Conservation (phyloP, 306 rosid genomes). For the Corylus avellana region DNA sequence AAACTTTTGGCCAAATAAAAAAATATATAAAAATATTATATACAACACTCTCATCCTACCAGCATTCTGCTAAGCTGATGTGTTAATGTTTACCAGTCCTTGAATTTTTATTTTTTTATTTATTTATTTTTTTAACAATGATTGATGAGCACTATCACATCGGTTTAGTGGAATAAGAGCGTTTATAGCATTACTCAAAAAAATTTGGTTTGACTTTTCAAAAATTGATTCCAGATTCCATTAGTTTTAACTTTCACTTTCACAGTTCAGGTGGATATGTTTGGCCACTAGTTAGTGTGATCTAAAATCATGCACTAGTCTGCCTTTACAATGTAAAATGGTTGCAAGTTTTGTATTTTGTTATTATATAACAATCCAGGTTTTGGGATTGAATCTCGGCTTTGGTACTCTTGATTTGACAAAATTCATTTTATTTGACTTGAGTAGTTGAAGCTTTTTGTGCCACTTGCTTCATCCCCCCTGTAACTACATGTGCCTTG, state of each 20-base stretch:
- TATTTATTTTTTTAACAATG: no score
- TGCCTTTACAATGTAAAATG: conserved; percentile 5
- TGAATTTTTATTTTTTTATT: no score
- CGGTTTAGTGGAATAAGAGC: no score
- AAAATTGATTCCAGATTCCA: background rate
- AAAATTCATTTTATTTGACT: conserved; percentile 1
- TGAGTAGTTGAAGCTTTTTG: conserved; percentile 58
- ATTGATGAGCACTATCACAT: no score
- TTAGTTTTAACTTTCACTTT: background rate
- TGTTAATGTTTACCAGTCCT: no score
- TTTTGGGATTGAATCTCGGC: background rate
- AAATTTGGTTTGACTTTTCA: background rate
- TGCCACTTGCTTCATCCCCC: conserved; percentile 49
- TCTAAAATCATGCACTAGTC: conserved; percentile 11
- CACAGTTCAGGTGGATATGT: background rate
- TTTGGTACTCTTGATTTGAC: conserved; percentile 6
- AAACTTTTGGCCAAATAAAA: no score
- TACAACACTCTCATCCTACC: no score
- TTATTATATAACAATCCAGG: background rate
- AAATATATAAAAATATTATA: no score
- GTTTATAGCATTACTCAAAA: background rate
- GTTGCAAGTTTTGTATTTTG: background rate
- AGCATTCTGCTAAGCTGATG: no score
- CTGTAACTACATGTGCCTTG: conserved; percentile 55
- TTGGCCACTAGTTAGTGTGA: conserved; percentile 14